Evolutionary conservation across 2,329 filamentous ascomycete genomes (phyloP).

Genomic region (Fusarium scirpi): DNA sequence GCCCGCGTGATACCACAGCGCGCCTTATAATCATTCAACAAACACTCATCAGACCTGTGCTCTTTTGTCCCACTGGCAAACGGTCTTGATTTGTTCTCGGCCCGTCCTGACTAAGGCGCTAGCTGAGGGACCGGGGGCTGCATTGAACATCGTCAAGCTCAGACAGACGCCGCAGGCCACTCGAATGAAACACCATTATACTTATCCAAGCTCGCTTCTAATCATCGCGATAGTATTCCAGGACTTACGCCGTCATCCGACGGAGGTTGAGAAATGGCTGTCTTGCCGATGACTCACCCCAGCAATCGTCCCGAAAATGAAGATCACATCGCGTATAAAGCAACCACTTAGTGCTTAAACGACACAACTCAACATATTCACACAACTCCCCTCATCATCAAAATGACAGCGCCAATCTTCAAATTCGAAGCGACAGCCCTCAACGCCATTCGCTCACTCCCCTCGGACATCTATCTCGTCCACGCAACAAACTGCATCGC

Average conservation of each 20-base stretch:
- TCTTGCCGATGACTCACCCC: constrained; percentile 10
- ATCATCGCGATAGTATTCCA: rapidly evolving
- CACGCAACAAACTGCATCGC: constrained; percentile 51
- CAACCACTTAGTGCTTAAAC: neutral
- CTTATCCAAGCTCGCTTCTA: rapidly evolving
- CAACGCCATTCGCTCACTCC: constrained; percentile 29
- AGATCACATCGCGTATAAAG: neutral
- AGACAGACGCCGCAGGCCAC: rapidly evolving
- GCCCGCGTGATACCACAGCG: no score
- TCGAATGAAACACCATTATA: rapidly evolving
- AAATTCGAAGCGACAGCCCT: constrained; percentile 21
- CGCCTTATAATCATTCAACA: no score
- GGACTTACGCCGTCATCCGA: no score
- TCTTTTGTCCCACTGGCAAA: rapidly evolving
- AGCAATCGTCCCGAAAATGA: neutral
- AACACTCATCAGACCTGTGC: no score
- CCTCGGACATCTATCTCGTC: constrained; percentile 41
- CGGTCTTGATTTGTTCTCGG: rapidly evolving
- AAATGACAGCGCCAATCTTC: constrained; percentile 27
- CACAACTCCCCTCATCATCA: neutral
- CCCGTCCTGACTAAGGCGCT: rapidly evolving
- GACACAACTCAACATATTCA: neutral
- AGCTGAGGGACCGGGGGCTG: rapidly evolving
- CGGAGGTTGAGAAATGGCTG: neutral
- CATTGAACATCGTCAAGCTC: rapidly evolving